A percentile compares a stretch with the other conserved stretches of the same genome.
Conservation (phyloP, 2,329 filamentous ascomycete species). For the Aspergillus luchuensis region DNA sequence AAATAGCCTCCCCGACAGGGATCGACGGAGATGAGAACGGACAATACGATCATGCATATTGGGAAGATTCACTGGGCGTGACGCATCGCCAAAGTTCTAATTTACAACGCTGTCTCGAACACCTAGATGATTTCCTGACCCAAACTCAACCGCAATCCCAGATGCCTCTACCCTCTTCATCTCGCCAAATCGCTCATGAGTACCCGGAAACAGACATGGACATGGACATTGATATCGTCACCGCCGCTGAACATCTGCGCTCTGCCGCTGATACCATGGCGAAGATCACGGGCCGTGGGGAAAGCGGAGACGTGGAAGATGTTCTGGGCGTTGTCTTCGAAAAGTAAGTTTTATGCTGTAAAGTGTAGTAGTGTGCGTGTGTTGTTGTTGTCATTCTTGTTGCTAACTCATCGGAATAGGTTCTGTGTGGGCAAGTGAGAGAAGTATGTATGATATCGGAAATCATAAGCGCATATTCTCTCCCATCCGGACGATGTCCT, state of each 20-base stretch:
- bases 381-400: background rate
- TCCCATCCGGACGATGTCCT: background rate
- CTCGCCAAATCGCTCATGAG: constrained; percentile 20
- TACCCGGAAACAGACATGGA: constrained; percentile 44
- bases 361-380: background rate
- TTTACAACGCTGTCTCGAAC: constrained; percentile 68
- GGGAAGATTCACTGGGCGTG: constrained; percentile 84
- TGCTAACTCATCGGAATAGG: constrained; percentile 35
- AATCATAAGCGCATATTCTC: too few relatives aligned
- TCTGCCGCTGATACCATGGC: constrained; percentile 78
- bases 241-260: constrained; percentile 86
- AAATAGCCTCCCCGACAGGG: constrained; percentile 44
- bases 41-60: constrained; percentile 62
- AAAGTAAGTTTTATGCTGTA: constrained; percentile 64
- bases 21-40: constrained; percentile 37
- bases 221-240: constrained; percentile 84
- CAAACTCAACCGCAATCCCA: constrained; percentile 56
- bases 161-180: constrained; percentile 17
- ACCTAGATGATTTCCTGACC: constrained; percentile 72
- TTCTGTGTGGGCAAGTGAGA: constrained; percentile 52
- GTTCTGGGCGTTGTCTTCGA: constrained; percentile 96
- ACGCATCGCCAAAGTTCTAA: constrained; percentile 86
- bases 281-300: constrained; percentile 82
- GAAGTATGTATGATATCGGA: too few relatives aligned
- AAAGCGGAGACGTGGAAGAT: constrained; percentile 88